A percentile compares a stretch with the other conserved stretches of the same genome.
These are phyloP conservation scores for Helicocarpus griseus DNA, from an alignment of 2,329 filamentous ascomycete genomes.

Conservation along the genomic window DNA sequence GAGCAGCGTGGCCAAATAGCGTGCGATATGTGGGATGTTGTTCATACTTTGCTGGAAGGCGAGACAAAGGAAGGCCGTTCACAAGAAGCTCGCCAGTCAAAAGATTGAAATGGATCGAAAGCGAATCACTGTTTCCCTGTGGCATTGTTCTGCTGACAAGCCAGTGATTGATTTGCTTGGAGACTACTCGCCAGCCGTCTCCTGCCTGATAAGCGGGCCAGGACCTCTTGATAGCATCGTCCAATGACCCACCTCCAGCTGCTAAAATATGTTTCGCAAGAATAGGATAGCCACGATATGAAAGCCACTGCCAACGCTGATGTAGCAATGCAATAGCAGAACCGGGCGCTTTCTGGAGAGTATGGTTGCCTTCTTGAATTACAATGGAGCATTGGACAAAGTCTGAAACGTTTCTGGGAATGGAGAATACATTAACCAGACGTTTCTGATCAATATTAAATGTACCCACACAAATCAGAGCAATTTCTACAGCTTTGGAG, in stretches of 20 bases:
- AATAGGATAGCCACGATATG: constrained; percentile 11
- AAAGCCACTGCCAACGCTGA: constrained; percentile 16
- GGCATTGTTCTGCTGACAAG: constrained; percentile 7
- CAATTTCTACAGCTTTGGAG: constrained; percentile 28
- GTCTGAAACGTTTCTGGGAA: constrained; percentile 18
- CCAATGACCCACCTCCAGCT: constrained; percentile 10
- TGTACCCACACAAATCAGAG: constrained; percentile 34
- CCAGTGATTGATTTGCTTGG: constrained; percentile 11
- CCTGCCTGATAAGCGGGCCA: constrained; percentile 21
- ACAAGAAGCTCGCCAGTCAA: constrained; percentile 26
- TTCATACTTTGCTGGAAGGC: constrained; percentile 20
- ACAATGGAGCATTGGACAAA: constrained; percentile 32
- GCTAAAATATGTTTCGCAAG: constrained; percentile 12
- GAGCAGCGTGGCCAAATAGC: constrained; percentile 22
- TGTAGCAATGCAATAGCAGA: constrained; percentile 13
- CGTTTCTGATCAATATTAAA: constrained; percentile 34
- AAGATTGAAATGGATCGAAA: constrained; percentile 21
- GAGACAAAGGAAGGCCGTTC: constrained; percentile 21
- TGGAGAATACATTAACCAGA: constrained; percentile 20
- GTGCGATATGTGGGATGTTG: constrained; percentile 15
- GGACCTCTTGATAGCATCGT: constrained; percentile 16
- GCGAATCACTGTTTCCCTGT: background rate
- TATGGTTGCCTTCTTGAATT: constrained; percentile 24
- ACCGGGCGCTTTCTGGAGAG: constrained; percentile 1
- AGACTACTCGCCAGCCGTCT: constrained; percentile 16